phyloP scores from a whole-genome alignment of 495 filamentous ascomycete species.

The Lepidopterella palustris region DNA sequence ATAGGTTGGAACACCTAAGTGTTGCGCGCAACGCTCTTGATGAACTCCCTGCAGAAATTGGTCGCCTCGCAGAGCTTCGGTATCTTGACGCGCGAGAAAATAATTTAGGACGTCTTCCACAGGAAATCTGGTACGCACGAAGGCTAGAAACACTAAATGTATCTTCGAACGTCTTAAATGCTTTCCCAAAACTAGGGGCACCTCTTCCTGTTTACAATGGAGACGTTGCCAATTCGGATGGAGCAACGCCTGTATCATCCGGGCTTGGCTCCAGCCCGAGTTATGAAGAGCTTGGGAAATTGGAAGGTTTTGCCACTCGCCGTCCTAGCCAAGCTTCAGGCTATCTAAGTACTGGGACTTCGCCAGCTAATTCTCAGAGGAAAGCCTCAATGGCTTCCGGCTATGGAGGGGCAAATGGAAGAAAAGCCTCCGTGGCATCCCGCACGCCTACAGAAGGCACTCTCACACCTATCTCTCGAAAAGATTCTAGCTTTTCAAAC shows the following conservation, averaged over 20 bases:
- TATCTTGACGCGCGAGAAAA: slow-evolving; percentile 86
- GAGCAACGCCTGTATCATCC: slow-evolving; percentile 46
- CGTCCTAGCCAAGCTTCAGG: slow-evolving; percentile 83
- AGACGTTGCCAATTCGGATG: slow-evolving; percentile 16
- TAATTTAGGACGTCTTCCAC: slow-evolving; percentile 78
- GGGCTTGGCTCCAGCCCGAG: slow-evolving; percentile 53
- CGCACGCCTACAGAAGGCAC: slow-evolving; percentile 53
- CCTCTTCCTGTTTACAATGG: slow-evolving; percentile 21
- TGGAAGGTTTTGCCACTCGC: slow-evolving; percentile 58
- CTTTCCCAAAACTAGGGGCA: slow-evolving; percentile 67
- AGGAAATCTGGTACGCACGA: slow-evolving; percentile 87
- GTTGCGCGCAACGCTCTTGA: slow-evolving; percentile 84
- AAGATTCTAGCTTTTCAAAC: slow-evolving; percentile 78
- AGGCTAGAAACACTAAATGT: slow-evolving; percentile 89
- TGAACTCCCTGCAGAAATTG: slow-evolving; percentile 76
- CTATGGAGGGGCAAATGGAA: slow-evolving; percentile 59
- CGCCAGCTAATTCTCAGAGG: slow-evolving; percentile 56
- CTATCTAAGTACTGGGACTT: slow-evolving; percentile 64
- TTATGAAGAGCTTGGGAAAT: slow-evolving; percentile 66
- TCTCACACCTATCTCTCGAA: slow-evolving; percentile 58
- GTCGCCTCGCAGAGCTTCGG: slow-evolving; percentile 73
- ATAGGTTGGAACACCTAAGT: slow-evolving; percentile 82
- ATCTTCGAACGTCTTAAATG: slow-evolving; percentile 84
- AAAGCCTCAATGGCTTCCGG: slow-evolving; percentile 78
- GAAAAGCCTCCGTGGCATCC: slow-evolving; percentile 81